A percentile compares a stretch with the other conserved stretches of the same genome.
phyloP scores from a whole-genome alignment of 2,329 filamentous ascomycete species.

The Rhinocladiella mackenziei region DNA sequence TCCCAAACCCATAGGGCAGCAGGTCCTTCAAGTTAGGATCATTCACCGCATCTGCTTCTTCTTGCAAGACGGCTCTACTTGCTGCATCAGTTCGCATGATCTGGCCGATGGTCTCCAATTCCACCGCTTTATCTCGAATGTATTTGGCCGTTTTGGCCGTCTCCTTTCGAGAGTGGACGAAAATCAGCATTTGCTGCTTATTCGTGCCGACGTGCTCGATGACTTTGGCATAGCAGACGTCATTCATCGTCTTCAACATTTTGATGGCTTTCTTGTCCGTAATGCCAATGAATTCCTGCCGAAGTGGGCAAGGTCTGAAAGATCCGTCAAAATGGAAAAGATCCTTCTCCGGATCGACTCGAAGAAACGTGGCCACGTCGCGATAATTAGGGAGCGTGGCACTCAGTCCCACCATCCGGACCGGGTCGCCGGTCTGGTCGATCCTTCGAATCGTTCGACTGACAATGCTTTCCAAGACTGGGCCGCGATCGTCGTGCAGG shows the following conservation, averaged over 20 bases:
- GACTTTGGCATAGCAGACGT: constrained; percentile 96
- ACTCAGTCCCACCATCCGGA: constrained; percentile 86
- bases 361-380: constrained; percentile 91
- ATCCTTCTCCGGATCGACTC: constrained; percentile 78
- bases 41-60: constrained; percentile 75
- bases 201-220: constrained; percentile 91
- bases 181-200: constrained; percentile 97
- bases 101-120: constrained; percentile 93
- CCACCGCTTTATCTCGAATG: constrained; percentile 93
- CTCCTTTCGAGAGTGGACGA: constrained; percentile 96
- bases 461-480: constrained; percentile 94
- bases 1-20: constrained; percentile 93
- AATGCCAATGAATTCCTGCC: constrained; percentile 95
- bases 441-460: constrained; percentile 87
- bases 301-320: constrained; percentile 86
- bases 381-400: constrained; percentile 94
- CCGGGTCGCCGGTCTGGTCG: constrained; percentile 89
- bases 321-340: constrained; percentile 96
- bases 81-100: constrained; percentile 90
- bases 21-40: constrained; percentile 90
- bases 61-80: constrained; percentile 78
- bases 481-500: constrained; percentile 93
- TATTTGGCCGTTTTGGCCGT: constrained; percentile 96
- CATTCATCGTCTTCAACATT: constrained; percentile 98
- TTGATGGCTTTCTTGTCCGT: constrained; percentile 99